A percentile compares a stretch with the other conserved stretches of the same genome.
Evolutionary conservation across 768 basidiomycete species (phyloP).

Genomic region (Suillus spraguei): DNA sequence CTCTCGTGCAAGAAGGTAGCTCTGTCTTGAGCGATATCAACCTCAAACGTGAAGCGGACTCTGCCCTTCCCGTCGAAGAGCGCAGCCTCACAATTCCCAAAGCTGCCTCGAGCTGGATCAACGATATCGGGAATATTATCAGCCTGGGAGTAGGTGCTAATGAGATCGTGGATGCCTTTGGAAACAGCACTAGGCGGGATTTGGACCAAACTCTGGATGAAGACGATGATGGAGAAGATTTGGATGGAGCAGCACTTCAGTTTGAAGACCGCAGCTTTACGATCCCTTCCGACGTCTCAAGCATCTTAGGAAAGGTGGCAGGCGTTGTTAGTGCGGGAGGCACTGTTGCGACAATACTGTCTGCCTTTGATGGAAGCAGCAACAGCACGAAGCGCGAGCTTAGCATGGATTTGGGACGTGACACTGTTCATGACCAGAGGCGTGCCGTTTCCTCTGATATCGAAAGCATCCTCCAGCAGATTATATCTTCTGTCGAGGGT

Average conservation of each 20-base stretch:
- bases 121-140: not conserved
- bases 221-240: not conserved
- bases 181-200: not conserved
- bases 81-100: not conserved
- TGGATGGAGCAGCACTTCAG: not conserved
- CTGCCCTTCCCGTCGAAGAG: not conserved
- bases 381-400: conserved; percentile 1
- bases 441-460: not conserved
- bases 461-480: not conserved
- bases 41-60: not conserved
- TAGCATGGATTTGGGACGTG: not conserved
- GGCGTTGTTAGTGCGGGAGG: not conserved
- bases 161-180: not conserved
- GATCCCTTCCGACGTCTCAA: not conserved
- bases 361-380: not conserved
- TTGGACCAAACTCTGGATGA: not conserved
- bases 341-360: not conserved
- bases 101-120: not conserved
- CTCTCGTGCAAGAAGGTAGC: not conserved
- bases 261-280: not conserved
- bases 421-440: not conserved
- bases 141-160: not conserved
- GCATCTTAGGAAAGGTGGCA: not conserved
- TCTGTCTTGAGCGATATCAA: not conserved
- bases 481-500: not conserved